These are phyloP conservation scores for Rhizophagus prolifer DNA, from an alignment of 192 early-diverging fungal genomes.

Conservation along the genomic window DNA sequence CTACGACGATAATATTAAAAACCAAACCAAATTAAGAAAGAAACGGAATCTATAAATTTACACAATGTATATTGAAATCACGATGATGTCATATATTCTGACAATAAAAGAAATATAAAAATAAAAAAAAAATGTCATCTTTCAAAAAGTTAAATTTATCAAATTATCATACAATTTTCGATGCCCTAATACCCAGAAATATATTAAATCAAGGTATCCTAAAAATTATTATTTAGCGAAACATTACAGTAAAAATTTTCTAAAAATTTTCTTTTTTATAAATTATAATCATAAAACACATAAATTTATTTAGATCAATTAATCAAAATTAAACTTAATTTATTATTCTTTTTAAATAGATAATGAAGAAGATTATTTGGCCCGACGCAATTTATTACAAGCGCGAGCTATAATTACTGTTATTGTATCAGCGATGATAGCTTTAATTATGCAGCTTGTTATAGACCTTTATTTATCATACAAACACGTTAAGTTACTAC, in stretches of 20 bases:
- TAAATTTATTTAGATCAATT: no score
- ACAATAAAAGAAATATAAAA: not conserved
- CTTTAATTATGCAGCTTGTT: not conserved
- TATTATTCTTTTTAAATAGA: not conserved
- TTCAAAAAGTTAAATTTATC: not conserved
- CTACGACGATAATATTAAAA: not conserved
- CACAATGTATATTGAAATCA: not conserved
- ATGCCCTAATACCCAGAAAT: not conserved
- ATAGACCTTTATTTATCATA: not conserved
- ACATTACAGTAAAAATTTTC: no score
- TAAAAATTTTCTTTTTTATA: no score
- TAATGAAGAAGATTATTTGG: not conserved
- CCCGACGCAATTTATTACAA: constrained; percentile 11
- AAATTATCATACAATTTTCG: not conserved
- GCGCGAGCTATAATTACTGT: not conserved
- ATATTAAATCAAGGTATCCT: not conserved
- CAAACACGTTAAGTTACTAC: not conserved
- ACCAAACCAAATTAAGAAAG: not conserved
- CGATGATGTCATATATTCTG: not conserved
- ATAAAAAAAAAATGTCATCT: not conserved
- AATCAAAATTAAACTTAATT: not conserved
- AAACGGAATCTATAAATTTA: no score
- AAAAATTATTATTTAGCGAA: not conserved
- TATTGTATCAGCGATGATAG: not conserved
- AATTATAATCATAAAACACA: no score